Percentiles rank a stretch among this genome's conserved stretches.
Evolutionary conservation across 352 stramenopile species (phyloP).

Genomic region (Phytopythium kandeliae): DNA sequence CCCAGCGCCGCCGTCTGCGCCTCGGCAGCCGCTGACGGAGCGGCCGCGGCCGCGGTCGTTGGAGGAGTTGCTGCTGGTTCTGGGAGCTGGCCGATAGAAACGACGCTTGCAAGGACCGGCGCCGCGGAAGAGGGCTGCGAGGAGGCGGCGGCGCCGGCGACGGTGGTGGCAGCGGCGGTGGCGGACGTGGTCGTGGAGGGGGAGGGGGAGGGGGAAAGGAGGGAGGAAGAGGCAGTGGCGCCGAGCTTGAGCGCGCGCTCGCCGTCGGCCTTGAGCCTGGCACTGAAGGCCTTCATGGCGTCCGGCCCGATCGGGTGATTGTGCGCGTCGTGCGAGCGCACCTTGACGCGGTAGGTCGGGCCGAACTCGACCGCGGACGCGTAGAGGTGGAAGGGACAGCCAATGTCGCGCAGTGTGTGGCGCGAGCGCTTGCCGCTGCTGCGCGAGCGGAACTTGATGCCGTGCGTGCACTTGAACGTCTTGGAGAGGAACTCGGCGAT

Average conservation of each 20-base stretch:
- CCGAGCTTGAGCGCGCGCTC: slow-evolving; percentile 17
- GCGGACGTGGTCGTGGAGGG: no score
- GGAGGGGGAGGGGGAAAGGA: no score
- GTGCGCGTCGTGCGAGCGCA: slow-evolving; percentile 67
- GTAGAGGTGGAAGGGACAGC: slow-evolving; percentile 78
- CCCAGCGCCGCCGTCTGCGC: slow-evolving; percentile 26
- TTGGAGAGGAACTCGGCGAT: slow-evolving; percentile 78
- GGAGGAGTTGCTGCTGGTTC: no score
- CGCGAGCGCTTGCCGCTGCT: slow-evolving; percentile 61
- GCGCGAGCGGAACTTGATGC: slow-evolving; percentile 76
- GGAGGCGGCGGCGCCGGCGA: background rate
- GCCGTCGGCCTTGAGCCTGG: slow-evolving; percentile 56
- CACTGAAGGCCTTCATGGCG: slow-evolving; percentile 44
- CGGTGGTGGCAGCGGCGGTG: background rate
- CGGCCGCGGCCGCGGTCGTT: no score
- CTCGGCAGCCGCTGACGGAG: no score
- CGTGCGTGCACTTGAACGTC: slow-evolving; percentile 82
- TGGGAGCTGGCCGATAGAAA: no score
- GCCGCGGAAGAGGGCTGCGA: no score
- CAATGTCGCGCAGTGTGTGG: slow-evolving; percentile 66
- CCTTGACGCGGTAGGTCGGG: slow-evolving; percentile 61
- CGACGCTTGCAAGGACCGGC: no score
- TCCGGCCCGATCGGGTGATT: slow-evolving; percentile 73
- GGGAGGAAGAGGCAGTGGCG: background rate
- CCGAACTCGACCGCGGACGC: slow-evolving; percentile 60